Percentiles rank a stretch among this genome's conserved stretches.
Evolutionary conservation across 305 asterid genomes (phyloP).

Genomic region (Fraxinus floribunda): DNA sequence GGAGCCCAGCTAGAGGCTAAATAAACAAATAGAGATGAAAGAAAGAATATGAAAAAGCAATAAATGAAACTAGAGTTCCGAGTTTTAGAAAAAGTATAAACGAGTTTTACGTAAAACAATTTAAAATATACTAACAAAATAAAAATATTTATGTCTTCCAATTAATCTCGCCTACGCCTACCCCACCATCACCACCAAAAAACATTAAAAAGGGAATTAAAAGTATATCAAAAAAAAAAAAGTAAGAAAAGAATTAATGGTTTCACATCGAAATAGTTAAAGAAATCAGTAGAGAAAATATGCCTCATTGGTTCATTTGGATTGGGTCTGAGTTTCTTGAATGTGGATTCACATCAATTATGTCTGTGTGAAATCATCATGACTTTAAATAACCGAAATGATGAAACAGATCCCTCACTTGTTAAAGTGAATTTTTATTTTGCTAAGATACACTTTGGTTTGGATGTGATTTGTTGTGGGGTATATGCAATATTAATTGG

Average conservation of each 20-base stretch:
- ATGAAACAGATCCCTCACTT: not conserved
- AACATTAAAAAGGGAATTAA: too few species aligned
- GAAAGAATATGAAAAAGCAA: too few species aligned
- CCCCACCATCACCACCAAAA: too few species aligned
- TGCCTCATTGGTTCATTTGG: conserved; percentile 8
- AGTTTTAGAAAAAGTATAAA: too few species aligned
- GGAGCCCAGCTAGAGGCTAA: too few species aligned
- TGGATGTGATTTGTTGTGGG: not conserved
- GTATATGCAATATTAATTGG: not conserved
- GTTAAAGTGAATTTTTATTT: not conserved
- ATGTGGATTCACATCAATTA: not conserved
- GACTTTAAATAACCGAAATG: not conserved
- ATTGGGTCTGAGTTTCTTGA: not conserved
- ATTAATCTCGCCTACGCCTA: not conserved
- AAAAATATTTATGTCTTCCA: too few species aligned
- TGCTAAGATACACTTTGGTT: not conserved
- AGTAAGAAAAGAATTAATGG: not conserved
- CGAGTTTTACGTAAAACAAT: too few species aligned
- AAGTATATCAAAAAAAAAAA: too few species aligned
- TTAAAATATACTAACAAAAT: too few species aligned
- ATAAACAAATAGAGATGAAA: too few species aligned
- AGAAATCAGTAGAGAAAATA: not conserved
- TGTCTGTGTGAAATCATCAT: not conserved
- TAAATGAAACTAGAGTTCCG: too few species aligned
- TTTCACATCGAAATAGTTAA: not conserved